Evolutionary conservation across 2,329 filamentous ascomycete genomes (phyloP), one percentile per base, ranked within the genome.

Genomic region (Colletotrichum siamense): DNA sequence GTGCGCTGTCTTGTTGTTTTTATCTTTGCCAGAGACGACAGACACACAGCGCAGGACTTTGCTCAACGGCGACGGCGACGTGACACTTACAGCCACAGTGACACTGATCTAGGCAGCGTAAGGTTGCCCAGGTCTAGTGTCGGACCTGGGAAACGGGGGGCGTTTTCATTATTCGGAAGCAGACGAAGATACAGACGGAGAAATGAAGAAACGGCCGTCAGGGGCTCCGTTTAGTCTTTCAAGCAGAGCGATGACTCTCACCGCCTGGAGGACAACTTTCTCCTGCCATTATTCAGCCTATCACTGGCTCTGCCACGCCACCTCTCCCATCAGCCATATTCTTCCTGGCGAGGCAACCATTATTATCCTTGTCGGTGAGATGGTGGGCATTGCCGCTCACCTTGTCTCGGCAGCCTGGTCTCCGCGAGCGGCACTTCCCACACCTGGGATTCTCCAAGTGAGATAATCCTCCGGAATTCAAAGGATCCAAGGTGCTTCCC

Each of bases 341-440:
- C 32, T 30, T 34, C 26, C 24, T 59, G 26, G 59, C 70, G 34
- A 76, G 64, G 73, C 73, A 73, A 34, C 73, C 70, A 65, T 64
- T 32, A 18, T 16, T 15, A 73, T 73, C 73, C 73, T 30, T 76
- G 73, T 76, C 70, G 70, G 73, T 76, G 73, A 73, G 59, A 36
- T 61, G 57, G 73, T 69, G 57, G 70, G 70, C 59, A 69, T 62
- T 16, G 64, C 49, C 64, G 64, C 70, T 73, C 64, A 65, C 63
- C 70, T 73, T 64, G 64, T 63, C 70, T 73, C 59, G 73, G 73
- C 64, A 65, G 70, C 70, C 73, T 73, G 64, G 57, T 36, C 44
- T 62, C 44, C 24, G 34, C 39, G 32, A 36, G n/a, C 69, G 69
- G 69, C 69, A 68, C 22, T 59, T 30, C 22, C 30, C 8, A 49